Evolutionary conservation across 306 rosid species (phyloP).

Genomic region (Cyamopsis tetragonoloba): DNA sequence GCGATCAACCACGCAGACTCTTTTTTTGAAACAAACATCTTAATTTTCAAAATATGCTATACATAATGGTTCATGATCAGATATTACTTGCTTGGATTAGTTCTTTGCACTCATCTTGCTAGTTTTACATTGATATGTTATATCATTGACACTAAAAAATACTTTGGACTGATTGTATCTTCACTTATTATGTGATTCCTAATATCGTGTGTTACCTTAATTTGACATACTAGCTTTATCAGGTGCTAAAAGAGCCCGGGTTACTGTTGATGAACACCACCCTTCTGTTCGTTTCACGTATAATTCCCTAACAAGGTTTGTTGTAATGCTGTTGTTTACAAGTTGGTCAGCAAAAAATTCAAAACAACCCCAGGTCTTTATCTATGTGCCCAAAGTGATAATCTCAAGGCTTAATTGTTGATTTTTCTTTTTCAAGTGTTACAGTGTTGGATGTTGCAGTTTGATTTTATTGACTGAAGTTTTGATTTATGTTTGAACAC

Average conservation of each 20-base stretch:
- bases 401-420: background rate
- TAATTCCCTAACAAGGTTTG: constrained; percentile 75
- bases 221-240: constrained; percentile 39
- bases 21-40: background rate
- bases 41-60: background rate
- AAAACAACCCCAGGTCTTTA: background rate
- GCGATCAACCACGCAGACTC: background rate
- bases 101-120: background rate
- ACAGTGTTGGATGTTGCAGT: background rate
- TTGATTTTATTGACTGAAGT: constrained; percentile 4
- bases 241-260: constrained; percentile 72
- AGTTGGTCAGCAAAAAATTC: background rate
- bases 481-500: constrained; percentile 15
- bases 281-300: constrained; percentile 70
- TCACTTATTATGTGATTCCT: background rate
- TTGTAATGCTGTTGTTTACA: constrained; percentile 12
- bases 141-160: background rate
- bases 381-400: background rate
- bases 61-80: background rate
- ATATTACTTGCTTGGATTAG: background rate
- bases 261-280: constrained; percentile 48
- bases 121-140: background rate
- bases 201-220: constrained; percentile 43
- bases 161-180: background rate
- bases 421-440: background rate